Conservation (phyloP, 2,329 filamentous ascomycete species). For the Fusarium sp. region DNA sequence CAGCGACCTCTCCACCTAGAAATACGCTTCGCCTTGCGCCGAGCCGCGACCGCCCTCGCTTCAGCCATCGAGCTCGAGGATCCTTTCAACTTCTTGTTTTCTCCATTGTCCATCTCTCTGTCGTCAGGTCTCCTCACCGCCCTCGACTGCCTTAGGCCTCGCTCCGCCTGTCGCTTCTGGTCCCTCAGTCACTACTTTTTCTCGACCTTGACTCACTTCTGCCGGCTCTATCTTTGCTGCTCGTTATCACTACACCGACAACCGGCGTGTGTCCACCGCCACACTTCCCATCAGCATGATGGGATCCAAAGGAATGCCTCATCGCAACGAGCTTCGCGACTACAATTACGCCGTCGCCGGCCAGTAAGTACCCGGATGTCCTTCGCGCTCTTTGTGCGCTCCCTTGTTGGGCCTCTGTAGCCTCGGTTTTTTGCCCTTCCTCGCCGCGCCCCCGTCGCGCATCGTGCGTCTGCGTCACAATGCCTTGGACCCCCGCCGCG, state of each 20-base stretch:
- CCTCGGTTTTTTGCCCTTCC: slow-evolving; percentile 10
- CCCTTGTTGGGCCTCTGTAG: background rate
- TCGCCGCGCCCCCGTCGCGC: slow-evolving; percentile 12
- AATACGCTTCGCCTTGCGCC: slow-evolving; percentile 40
- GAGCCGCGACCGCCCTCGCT: slow-evolving; percentile 32
- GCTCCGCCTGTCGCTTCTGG: slow-evolving; percentile 36
- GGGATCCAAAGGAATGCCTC: slow-evolving; percentile 63
- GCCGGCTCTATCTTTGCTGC: slow-evolving; percentile 11
- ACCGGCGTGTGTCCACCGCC: slow-evolving; percentile 32
- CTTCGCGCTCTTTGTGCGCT: slow-evolving; percentile 33
- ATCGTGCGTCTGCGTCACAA: slow-evolving; percentile 35
- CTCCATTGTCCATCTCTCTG: slow-evolving; percentile 26
- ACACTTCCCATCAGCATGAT: slow-evolving; percentile 45
- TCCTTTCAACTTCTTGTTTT: slow-evolving; percentile 25
- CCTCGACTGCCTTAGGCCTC: slow-evolving; percentile 24
- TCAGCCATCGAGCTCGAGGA: slow-evolving; percentile 29
- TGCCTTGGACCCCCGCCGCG: slow-evolving; percentile 19
- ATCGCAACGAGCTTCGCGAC: slow-evolving; percentile 73
- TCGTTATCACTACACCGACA: slow-evolving; percentile 24
- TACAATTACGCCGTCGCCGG: slow-evolving; percentile 86
- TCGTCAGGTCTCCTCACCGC: slow-evolving; percentile 29
- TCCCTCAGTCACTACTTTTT: slow-evolving; percentile 15
- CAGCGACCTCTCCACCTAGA: slow-evolving; percentile 28
- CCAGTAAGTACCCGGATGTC: slow-evolving; percentile 74
- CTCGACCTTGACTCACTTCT: slow-evolving; percentile 8